phyloP scores from a whole-genome alignment of 1,284 basidiomycete species.

The Ceratobasidium sp. region DNA sequence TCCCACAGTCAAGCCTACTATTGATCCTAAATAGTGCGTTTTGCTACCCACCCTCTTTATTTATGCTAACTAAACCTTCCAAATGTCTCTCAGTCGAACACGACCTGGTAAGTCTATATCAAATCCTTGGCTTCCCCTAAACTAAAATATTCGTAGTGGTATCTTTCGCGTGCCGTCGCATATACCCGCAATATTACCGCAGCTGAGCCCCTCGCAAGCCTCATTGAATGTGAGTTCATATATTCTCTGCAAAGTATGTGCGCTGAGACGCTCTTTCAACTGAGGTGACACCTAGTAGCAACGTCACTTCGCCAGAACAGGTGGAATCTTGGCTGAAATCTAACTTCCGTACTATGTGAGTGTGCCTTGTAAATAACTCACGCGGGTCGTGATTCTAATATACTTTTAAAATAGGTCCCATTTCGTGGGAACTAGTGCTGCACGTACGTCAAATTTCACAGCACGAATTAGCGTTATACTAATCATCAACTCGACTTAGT shows the following conservation, averaged over 20 bases:
- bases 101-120: slow-evolving; percentile 15
- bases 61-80: too few relatives aligned
- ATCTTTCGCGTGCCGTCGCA: slow-evolving; percentile 39
- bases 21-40: slow-evolving; percentile 39
- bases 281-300: slow-evolving; percentile 27
- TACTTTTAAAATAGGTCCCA: slow-evolving; percentile 10
- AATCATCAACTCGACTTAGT: neutral
- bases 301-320: slow-evolving; percentile 30
- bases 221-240: slow-evolving; percentile 23
- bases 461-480: neutral
- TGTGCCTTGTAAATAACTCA: too few relatives aligned
- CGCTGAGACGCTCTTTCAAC: neutral
- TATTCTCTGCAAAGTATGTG: neutral
- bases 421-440: slow-evolving; percentile 33
- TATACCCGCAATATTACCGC: slow-evolving; percentile 41
- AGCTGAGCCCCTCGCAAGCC: slow-evolving; percentile 25
- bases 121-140: neutral
- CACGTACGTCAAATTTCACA: neutral
- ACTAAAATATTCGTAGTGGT: slow-evolving; percentile 16
- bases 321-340: slow-evolving; percentile 39
- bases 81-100: slow-evolving; percentile 40
- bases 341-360: slow-evolving; percentile 42
- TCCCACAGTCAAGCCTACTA: slow-evolving; percentile 22
- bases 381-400: neutral
- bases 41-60: too few relatives aligned